A percentile compares a stretch with the other conserved stretches of the same genome.
phyloP scores from a whole-genome alignment of 441 rosid species.

The Syzygium syzygioides region DNA sequence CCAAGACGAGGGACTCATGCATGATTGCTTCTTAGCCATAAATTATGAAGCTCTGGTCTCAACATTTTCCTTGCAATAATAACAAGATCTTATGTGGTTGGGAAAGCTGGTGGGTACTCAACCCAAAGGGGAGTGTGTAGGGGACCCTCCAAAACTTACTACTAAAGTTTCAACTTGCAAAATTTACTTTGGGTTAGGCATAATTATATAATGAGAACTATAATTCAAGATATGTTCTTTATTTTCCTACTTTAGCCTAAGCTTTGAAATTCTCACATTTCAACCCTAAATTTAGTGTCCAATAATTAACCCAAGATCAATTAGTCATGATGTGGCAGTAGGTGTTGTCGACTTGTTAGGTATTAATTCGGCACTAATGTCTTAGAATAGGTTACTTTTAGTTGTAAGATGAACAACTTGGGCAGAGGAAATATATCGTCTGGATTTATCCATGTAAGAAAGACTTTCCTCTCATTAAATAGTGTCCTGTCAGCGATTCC shows the following conservation, averaged over 20 bases:
- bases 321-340: not conserved
- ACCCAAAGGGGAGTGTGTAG: not conserved
- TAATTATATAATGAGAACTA: not conserved
- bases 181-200: not conserved
- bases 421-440: not conserved
- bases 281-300: not conserved
- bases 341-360: not conserved
- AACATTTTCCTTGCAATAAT: not conserved
- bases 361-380: not conserved
- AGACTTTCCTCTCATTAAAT: not conserved
- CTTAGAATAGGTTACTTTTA: not conserved
- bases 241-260: not conserved
- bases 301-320: not conserved
- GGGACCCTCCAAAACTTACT: not conserved
- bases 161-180: not conserved
- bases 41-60: not conserved
- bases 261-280: not conserved
- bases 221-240: not conserved
- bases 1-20: not conserved
- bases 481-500: not conserved
- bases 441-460: not conserved
- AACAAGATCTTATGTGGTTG: not conserved
- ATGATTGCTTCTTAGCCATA: not conserved
- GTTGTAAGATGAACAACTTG: not conserved
- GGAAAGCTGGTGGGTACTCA: not conserved